Conservation (phyloP, 306 rosid species). For the Gillenia trifoliata region DNA sequence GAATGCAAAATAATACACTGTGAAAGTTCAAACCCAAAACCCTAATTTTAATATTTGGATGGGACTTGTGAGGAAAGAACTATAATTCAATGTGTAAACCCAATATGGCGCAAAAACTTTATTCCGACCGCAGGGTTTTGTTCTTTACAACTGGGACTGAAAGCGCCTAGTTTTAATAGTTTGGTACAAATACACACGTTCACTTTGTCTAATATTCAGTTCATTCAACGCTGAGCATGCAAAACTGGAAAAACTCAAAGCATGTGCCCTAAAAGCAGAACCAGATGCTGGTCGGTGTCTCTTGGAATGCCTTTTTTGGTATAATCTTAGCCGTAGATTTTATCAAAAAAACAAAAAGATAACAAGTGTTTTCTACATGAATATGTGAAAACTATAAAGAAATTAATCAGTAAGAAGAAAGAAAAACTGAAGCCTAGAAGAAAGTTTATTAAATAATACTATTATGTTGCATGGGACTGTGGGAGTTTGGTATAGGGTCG, state of each 20-base stretch:
- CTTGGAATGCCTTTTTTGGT: not conserved
- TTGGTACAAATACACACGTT: not conserved
- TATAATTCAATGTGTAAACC: not conserved
- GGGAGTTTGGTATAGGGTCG: conserved; percentile 13
- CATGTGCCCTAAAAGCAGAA: conserved; percentile 25
- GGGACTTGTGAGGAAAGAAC: too few species aligned
- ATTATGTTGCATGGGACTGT: not conserved
- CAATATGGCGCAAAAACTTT: not conserved
- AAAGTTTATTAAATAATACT: not conserved
- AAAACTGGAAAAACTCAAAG: not conserved
- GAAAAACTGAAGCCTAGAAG: not conserved
- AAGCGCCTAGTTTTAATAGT: not conserved
- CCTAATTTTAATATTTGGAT: too few species aligned
- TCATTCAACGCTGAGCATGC: not conserved
- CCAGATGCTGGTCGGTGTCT: conserved; percentile 24
- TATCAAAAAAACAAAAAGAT: not conserved
- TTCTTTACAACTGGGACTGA: not conserved
- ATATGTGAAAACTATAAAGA: not conserved
- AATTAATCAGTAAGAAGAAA: not conserved
- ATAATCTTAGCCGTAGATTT: not conserved
- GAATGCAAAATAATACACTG: not conserved
- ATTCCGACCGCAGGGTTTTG: too few species aligned
- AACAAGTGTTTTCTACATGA: not conserved
- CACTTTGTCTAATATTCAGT: not conserved
- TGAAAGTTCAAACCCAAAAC: not conserved